These are phyloP conservation scores for Hirsutella rhossiliensis DNA, from an alignment of 2,329 filamentous ascomycete species.

Conservation along the genomic window DNA sequence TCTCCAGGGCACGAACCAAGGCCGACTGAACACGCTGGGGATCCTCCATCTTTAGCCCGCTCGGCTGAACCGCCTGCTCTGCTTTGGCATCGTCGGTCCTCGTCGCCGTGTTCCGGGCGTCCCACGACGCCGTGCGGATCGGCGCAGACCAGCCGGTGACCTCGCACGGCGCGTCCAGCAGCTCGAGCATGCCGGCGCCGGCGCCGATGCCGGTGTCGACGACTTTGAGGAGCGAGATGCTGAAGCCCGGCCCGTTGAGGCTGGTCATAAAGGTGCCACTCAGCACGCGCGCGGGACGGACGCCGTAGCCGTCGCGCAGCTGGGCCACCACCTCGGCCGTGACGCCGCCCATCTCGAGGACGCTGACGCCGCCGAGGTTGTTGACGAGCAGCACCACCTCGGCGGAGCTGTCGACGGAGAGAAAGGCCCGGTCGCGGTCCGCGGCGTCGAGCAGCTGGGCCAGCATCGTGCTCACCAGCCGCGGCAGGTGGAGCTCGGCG, in stretches of 20 bases:
- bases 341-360: constrained; percentile 61
- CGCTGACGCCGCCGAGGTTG: constrained; percentile 63
- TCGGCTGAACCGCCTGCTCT: constrained; percentile 23
- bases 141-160: constrained; percentile 59
- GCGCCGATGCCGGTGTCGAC: constrained; percentile 40
- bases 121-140: constrained; percentile 51
- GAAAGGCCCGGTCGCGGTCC: constrained; percentile 60
- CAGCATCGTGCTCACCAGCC: constrained; percentile 53
- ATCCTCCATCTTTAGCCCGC: constrained; percentile 39
- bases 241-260: constrained; percentile 65
- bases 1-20: constrained; percentile 45
- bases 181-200: constrained; percentile 51
- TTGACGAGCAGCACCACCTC: constrained; percentile 62
- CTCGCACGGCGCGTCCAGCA: constrained; percentile 59
- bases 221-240: constrained; percentile 57
- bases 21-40: constrained; percentile 33
- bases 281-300: constrained; percentile 52
- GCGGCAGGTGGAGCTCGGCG: constrained; percentile 37
- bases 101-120: constrained; percentile 36
- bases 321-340: constrained; percentile 56
- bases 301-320: constrained; percentile 41
- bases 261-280: constrained; percentile 69
- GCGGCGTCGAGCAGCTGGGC: constrained; percentile 51
- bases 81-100: constrained; percentile 24
- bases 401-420: constrained; percentile 45